Evolutionary conservation across 208 protist species (phyloP).

Genomic region (Blechomonas ayalai): DNA sequence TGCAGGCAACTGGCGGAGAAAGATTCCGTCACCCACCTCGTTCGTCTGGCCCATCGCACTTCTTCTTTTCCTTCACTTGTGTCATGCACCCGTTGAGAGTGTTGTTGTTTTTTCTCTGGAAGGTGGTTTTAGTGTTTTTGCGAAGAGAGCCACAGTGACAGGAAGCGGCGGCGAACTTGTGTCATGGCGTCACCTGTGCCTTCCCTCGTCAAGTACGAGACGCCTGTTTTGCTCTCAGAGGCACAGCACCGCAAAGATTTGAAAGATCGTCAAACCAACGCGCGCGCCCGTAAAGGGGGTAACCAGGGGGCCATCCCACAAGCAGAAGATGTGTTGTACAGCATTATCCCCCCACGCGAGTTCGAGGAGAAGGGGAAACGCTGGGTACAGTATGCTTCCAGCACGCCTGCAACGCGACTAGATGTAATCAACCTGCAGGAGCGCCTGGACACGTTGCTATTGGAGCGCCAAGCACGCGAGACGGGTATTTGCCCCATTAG

Average conservation of each 20-base stretch:
- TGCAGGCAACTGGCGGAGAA: too few species aligned
- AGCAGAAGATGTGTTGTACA: conserved; percentile 89
- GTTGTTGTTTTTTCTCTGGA: too few species aligned
- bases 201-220: conserved; percentile 88
- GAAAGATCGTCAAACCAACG: conserved; percentile 14
- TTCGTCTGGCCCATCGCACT: too few species aligned
- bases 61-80: too few species aligned
- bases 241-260: conserved; percentile 50
- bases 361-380: conserved; percentile 78
- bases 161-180: too few species aligned
- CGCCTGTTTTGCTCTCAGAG: conserved; percentile 76
- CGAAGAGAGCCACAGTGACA: too few species aligned
- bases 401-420: conserved; percentile 80
- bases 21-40: too few species aligned
- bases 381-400: conserved; percentile 88
- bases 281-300: too few species aligned
- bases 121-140: too few species aligned
- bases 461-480: conserved; percentile 95
- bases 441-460: conserved; percentile 90
- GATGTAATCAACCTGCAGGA: conserved; percentile 94
- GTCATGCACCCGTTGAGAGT: too few species aligned
- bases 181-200: conserved; percentile 25
- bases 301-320: conserved; percentile 45
- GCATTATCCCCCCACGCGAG: conserved; percentile 85
- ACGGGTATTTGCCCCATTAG: conserved; percentile 97